A percentile compares a stretch with the other conserved stretches of the same genome.
Conservation (phyloP, 2,329 filamentous ascomycete species). For the Colletotrichum karsti region DNA sequence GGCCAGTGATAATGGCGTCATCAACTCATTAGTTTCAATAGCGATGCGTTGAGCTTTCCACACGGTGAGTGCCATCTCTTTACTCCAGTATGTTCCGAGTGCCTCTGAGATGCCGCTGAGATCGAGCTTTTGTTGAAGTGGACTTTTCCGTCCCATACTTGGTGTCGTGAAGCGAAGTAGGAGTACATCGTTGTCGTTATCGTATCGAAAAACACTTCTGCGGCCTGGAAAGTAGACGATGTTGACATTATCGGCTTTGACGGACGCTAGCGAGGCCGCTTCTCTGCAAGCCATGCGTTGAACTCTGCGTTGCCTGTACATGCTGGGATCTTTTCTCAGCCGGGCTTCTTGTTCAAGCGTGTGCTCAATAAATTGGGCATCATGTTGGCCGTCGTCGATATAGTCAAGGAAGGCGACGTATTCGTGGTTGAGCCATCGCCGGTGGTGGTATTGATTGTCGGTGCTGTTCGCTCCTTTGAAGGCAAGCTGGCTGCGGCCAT, state of each 20-base stretch:
- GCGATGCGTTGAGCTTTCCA: constrained; percentile 35
- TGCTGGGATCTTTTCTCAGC: not conserved
- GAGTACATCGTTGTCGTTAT: constrained; percentile 35
- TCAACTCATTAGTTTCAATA: constrained; percentile 36
- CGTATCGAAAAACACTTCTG: constrained; percentile 31
- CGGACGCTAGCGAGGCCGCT: not conserved
- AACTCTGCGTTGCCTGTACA: constrained; percentile 3
- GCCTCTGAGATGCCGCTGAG: constrained; percentile 21
- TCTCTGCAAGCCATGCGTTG: constrained; percentile 25
- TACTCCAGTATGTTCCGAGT: constrained; percentile 38
- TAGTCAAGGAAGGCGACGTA: constrained; percentile 12
- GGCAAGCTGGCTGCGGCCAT: not conserved
- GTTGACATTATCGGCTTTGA: constrained; percentile 25
- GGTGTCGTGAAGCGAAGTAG: constrained; percentile 34
- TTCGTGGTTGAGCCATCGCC: not conserved
- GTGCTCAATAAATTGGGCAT: not conserved
- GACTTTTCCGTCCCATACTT: not conserved
- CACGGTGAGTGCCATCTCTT: constrained; percentile 35
- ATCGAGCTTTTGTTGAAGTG: not conserved
- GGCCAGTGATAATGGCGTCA: constrained; percentile 27
- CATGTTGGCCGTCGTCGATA: too few relatives aligned
- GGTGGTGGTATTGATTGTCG: not conserved
- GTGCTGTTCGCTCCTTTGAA: not conserved
- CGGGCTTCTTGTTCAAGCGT: not conserved
- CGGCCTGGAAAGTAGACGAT: constrained; percentile 35